These are phyloP conservation scores for Penicillium nucicola DNA, from an alignment of 495 filamentous ascomycete genomes.

Conservation along the genomic window DNA sequence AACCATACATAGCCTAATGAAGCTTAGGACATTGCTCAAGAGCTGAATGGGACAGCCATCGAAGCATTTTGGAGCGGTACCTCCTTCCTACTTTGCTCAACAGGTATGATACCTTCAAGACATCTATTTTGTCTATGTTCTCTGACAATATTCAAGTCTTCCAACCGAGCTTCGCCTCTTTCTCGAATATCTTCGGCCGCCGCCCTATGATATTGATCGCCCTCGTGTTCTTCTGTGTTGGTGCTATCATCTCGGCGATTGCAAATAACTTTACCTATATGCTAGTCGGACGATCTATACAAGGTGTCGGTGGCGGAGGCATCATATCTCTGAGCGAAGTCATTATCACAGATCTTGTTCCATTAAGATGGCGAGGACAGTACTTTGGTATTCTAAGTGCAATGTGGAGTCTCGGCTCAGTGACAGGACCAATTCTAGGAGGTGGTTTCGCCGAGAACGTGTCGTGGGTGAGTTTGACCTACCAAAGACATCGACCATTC, in stretches of 20 bases:
- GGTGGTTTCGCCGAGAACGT: conserved; percentile 65
- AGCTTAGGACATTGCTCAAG: conserved; percentile 30
- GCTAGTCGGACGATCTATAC: conserved; percentile 62
- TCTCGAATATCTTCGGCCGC: conserved; percentile 43
- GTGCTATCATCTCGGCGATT: conserved; percentile 54
- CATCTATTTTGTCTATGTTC: not conserved
- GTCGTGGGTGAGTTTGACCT: conserved; percentile 47
- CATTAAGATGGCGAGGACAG: conserved; percentile 40
- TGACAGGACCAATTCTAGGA: conserved; percentile 65
- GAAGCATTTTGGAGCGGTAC: conserved; percentile 61
- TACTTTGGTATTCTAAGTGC: conserved; percentile 50
- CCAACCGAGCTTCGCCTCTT: conserved; percentile 39
- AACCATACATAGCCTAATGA: not conserved
- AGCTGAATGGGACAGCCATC: conserved; percentile 50
- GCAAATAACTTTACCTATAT: conserved; percentile 60
- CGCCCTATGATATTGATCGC: conserved; percentile 45
- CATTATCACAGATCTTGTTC: conserved; percentile 65
- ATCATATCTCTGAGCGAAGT: conserved; percentile 64
- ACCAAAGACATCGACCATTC: not conserved
- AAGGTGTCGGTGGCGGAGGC: conserved; percentile 72
- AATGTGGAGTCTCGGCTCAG: conserved; percentile 66
- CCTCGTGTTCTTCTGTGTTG: conserved; percentile 53
- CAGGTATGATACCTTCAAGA: conserved; percentile 12
- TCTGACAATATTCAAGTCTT: conserved; percentile 21
- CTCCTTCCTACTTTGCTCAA: conserved; percentile 50